Base-by-base conservation (phyloP, 1,284 basidiomycete genomes). In the Rhodofomes roseus region DNA sequence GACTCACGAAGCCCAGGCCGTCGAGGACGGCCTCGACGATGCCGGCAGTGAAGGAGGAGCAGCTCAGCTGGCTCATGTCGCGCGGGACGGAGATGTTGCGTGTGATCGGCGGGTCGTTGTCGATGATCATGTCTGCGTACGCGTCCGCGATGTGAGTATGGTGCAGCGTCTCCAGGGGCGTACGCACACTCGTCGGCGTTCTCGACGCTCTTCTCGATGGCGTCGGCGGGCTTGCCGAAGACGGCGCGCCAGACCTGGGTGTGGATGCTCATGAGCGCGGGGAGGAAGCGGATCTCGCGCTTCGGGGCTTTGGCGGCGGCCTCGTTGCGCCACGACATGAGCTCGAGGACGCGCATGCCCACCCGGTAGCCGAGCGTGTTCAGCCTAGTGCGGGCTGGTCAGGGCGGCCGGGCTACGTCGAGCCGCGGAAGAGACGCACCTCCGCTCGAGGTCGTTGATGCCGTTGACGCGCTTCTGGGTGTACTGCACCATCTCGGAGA, bases 1-100 rank as follows among this genome's bases (percentile, higher is more conserved):
- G 58, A 87, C 95, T 74, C 70, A 98, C 96, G 66, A 99, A 95
- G 58, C 95, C 93, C 22, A 98, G 79, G 0, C 95, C 96, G 71
- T 99, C 96, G 60, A 99, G 79, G 3, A 98, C 94, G 7, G 95
- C 96, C 76, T 99, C 97, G 4, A 99, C 95, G 58, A 99, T 90
- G 0, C 97, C 96, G 5, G 96, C 96, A 0, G 95, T 95, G 71
- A 97, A 92, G 1, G 96, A 98, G 39, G 96, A 98, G 70, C 96
- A 98, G 68, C 91, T 95, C 40, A 99, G 81, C 68, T 94, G 90
- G 63, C 87, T 90, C 86, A 99, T 90, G 70, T 99, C 97, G 66
- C 88, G 89, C 6, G 96, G 97, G 25, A 98, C 90, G 20, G 94
- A 95, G 62, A 99, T 95, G 67, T 92, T 82, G 64, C 92, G 86